These are phyloP conservation scores for Rhizophlyctis rosea DNA, from an alignment of 192 early-diverging fungal species.

Conservation along the genomic window DNA sequence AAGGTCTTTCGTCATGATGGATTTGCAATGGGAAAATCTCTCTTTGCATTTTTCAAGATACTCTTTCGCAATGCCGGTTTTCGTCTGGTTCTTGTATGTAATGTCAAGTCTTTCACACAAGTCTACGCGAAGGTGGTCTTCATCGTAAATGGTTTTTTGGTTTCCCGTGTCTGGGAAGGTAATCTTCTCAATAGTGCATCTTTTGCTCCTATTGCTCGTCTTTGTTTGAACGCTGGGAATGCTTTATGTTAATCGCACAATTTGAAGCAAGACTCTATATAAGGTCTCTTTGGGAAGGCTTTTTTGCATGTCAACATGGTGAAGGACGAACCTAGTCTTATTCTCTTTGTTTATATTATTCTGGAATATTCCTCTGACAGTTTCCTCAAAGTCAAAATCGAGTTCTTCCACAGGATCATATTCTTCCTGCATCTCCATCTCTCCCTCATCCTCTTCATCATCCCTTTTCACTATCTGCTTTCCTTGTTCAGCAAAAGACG, in stretches of 20 bases:
- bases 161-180: slow-evolving; percentile 10
- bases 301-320: slow-evolving; percentile 5
- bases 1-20: slow-evolving; percentile 3
- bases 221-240: slow-evolving; percentile 5
- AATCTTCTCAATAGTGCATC: slow-evolving; percentile 3
- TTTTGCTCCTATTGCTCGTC: not conserved
- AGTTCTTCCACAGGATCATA: too few relatives aligned
- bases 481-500: not conserved
- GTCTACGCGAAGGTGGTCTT: not conserved
- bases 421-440: too few relatives aligned
- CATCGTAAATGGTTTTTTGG: not conserved
- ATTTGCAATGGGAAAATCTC: too few relatives aligned
- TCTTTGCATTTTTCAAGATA: not conserved
- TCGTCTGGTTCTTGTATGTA: slow-evolving; percentile 2
- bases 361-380: not conserved
- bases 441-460: too few relatives aligned
- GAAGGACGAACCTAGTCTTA: not conserved
- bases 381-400: slow-evolving; percentile 3
- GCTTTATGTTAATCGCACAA: not conserved
- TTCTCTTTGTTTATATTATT: not conserved
- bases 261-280: not conserved
- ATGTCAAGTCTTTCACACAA: slow-evolving; percentile 8
- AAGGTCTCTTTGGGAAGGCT: not conserved
- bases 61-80: slow-evolving; percentile 2
- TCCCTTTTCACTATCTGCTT: not conserved